phyloP scores from a whole-genome alignment of 2,329 filamentous ascomycete species.

The Nigrograna mackinnonii region DNA sequence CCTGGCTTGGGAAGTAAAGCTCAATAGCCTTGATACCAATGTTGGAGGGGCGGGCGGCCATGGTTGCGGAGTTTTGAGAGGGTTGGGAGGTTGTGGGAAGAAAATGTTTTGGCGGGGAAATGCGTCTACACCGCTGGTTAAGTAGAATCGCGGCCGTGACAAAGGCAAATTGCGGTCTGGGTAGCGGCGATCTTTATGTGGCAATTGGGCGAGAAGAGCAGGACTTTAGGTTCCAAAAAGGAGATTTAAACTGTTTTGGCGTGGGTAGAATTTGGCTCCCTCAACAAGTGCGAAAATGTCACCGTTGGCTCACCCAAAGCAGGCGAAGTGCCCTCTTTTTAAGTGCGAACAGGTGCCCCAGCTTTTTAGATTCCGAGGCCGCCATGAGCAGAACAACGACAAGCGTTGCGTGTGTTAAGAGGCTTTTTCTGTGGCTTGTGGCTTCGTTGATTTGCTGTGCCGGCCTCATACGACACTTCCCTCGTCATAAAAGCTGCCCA shows the following conservation, averaged over 20 bases:
- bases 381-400: too few relatives aligned
- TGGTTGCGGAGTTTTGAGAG: slow-evolving; percentile 26
- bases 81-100: slow-evolving; percentile 13
- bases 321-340: too few relatives aligned
- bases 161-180: slow-evolving; percentile 39
- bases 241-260: slow-evolving; percentile 26
- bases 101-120: slow-evolving; percentile 18
- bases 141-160: slow-evolving; percentile 23
- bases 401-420: too few relatives aligned
- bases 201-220: slow-evolving; percentile 26
- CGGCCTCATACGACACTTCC: too few relatives aligned
- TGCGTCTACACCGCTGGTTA: slow-evolving; percentile 39
- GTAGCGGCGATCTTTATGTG: slow-evolving; percentile 35
- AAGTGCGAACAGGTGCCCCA: too few relatives aligned
- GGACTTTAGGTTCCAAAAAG: slow-evolving; percentile 17
- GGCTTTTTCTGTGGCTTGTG: too few relatives aligned
- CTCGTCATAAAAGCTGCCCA: too few relatives aligned
- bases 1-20: slow-evolving; percentile 58
- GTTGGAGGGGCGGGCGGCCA: slow-evolving; percentile 52
- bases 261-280: slow-evolving; percentile 12
- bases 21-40: slow-evolving; percentile 60
- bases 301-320: too few relatives aligned
- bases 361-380: too few relatives aligned
- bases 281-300: slow-evolving; percentile 25
- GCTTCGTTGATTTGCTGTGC: too few relatives aligned